phyloP scores from a whole-genome alignment of 2,329 filamentous ascomycete species.

The Clonostachys solani region DNA sequence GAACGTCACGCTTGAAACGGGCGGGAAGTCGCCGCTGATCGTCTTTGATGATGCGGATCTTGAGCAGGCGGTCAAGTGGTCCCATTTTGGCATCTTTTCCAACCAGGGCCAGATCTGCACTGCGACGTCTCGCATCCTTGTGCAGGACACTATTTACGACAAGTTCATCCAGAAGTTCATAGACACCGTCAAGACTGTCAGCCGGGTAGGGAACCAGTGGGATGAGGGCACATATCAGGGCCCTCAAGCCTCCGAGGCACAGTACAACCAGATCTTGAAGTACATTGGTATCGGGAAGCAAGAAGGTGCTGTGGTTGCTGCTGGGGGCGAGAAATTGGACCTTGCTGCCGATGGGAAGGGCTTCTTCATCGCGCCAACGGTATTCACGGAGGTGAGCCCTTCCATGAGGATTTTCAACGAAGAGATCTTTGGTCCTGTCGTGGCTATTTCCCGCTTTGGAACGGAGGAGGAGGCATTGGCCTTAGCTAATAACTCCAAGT shows the following conservation, averaged over 20 bases:
- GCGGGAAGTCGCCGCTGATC: constrained; percentile 70
- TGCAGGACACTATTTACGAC: constrained; percentile 79
- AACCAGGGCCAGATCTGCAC: constrained; percentile 61
- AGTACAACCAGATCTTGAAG: constrained; percentile 80
- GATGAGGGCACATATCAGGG: constrained; percentile 73
- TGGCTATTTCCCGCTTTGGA: constrained; percentile 9
- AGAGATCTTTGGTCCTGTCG: constrained; percentile 18
- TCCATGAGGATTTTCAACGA: constrained; percentile 12
- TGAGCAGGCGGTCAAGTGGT: constrained; percentile 68
- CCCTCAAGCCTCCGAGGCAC: constrained; percentile 73
- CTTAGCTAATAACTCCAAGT: constrained; percentile 31
- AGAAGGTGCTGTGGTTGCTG: constrained; percentile 32
- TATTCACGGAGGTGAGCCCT: constrained; percentile 12
- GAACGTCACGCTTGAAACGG: constrained; percentile 70
- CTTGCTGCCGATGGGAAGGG: constrained; percentile 6
- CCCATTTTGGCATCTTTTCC: constrained; percentile 61
- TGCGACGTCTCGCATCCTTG: constrained; percentile 74
- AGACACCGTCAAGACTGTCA: constrained; percentile 62
- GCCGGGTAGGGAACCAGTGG: constrained; percentile 74
- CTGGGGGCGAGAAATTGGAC: constrained; percentile 4
- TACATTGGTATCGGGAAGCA: constrained; percentile 62
- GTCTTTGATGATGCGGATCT: constrained; percentile 71
- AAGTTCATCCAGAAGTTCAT: constrained; percentile 76
- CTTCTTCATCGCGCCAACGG: constrained; percentile 15
- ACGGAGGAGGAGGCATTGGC: constrained; percentile 13